A percentile compares a stretch with the other conserved stretches of the same genome.
phyloP scores from a whole-genome alignment of 1,284 basidiomycete species.

The Clitocybe nebularis region DNA sequence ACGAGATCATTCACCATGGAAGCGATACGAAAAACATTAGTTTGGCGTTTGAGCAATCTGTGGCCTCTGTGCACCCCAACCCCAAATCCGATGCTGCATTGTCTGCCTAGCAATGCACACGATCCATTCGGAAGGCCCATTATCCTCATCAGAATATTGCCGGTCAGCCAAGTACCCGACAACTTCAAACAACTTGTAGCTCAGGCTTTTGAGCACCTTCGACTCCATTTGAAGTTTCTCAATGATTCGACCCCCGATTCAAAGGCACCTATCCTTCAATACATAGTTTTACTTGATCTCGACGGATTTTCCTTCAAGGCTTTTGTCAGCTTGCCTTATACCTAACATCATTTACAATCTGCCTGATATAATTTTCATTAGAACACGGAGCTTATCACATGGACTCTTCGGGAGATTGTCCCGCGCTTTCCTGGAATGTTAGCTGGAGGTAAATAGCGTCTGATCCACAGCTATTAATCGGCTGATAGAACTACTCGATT shows the following conservation, averaged over 20 bases:
- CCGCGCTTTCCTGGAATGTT: constrained; percentile 77
- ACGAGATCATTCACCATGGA: constrained; percentile 61
- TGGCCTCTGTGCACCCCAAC: constrained; percentile 32
- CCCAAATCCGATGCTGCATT: constrained; percentile 36
- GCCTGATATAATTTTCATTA: constrained; percentile 25
- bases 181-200: constrained; percentile 40
- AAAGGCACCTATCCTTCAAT: constrained; percentile 51
- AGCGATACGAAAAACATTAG: constrained; percentile 48
- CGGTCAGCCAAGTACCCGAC: constrained; percentile 32
- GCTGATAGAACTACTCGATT: no score
- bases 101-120: constrained; percentile 45
- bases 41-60: constrained; percentile 55
- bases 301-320: constrained; percentile 53
- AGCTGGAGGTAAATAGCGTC: constrained; percentile 49
- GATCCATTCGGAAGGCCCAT: constrained; percentile 66
- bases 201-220: constrained; percentile 50
- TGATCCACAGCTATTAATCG: constrained; percentile 1
- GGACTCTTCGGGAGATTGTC: constrained; percentile 60
- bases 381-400: constrained; percentile 60
- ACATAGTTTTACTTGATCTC: constrained; percentile 67
- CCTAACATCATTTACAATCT: constrained; percentile 9
- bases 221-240: constrained; percentile 49
- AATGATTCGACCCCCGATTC: constrained; percentile 19
- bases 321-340: constrained; percentile 41
- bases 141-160: constrained; percentile 43